These are phyloP conservation scores for Microbotryomycetes sp. DNA, from an alignment of 1,284 basidiomycete genomes.

Conservation along the genomic window DNA sequence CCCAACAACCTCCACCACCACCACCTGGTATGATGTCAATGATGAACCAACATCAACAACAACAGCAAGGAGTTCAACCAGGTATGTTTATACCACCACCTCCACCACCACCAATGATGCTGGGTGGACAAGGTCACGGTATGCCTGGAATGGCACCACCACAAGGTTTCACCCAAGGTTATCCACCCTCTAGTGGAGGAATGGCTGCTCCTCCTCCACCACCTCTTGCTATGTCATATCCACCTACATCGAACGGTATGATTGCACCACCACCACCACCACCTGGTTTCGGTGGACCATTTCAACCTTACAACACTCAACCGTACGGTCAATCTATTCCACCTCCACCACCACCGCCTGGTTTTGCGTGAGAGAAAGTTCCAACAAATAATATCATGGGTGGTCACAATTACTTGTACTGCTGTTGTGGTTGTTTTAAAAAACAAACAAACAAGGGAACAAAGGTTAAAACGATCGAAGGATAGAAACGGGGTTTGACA, in stretches of 20 bases:
- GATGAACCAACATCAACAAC: background rate
- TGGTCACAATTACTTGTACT: no score
- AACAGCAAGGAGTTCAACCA: background rate
- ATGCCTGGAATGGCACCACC: constrained; percentile 13
- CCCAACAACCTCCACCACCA: constrained; percentile 2
- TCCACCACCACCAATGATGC: background rate
- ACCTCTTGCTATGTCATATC: background rate
- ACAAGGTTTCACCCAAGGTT: constrained; percentile 13
- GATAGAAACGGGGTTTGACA: no score
- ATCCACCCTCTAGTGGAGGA: constrained; percentile 7
- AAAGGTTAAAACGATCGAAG: no score
- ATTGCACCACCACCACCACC: constrained; percentile 22
- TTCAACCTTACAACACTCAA: background rate
- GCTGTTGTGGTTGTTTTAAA: no score
- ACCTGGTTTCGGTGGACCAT: constrained; percentile 11
- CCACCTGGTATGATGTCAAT: constrained; percentile 6
- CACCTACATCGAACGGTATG: constrained; percentile 2
- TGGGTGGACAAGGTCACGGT: constrained; percentile 7
- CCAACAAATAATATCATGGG: no score
- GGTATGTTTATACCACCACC: background rate
- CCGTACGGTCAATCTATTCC: background rate
- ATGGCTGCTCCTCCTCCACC: background rate
- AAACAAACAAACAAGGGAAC: no score
- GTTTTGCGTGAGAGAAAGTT: background rate
- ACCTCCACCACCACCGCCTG: constrained; percentile 14